Percentiles rank a stretch among this genome's conserved stretches.
These are phyloP conservation scores for Dryadomyces quercivorus DNA, from an alignment of 2,329 filamentous ascomycete species.

Conservation along the genomic window DNA sequence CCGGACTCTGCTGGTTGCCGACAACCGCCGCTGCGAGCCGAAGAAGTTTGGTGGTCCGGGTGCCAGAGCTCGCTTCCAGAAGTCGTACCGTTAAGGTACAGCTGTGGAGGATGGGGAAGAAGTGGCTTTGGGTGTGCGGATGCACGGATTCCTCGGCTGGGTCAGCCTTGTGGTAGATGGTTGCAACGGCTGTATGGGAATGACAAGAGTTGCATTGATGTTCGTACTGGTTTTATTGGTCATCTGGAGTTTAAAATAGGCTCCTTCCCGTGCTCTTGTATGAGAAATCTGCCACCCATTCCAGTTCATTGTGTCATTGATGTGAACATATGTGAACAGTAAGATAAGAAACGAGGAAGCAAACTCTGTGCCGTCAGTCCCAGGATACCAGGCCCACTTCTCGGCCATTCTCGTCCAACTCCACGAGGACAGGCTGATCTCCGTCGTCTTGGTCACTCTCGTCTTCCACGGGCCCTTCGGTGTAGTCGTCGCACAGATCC, in stretches of 20 bases:
- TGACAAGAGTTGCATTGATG: constrained; percentile 5
- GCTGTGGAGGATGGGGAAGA: neutral
- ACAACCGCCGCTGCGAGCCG: constrained; percentile 98
- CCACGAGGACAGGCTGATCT: constrained; percentile 39
- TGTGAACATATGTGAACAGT: neutral
- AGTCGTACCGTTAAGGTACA: constrained; percentile 83
- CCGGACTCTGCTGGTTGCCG: constrained; percentile 74
- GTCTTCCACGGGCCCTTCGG: constrained; percentile 32
- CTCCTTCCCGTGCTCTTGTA: neutral
- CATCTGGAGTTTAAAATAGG: constrained; percentile 8
- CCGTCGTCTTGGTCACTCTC: constrained; percentile 25
- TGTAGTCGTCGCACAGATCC: constrained; percentile 40
- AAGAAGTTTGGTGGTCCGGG: constrained; percentile 95
- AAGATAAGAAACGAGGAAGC: too few species aligned
- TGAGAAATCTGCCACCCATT: constrained; percentile 17
- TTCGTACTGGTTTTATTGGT: constrained; percentile 5
- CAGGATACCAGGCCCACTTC: constrained; percentile 40
- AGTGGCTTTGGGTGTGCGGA: neutral
- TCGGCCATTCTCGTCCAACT: constrained; percentile 38
- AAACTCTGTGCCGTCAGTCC: constrained; percentile 16
- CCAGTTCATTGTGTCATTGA: constrained; percentile 6
- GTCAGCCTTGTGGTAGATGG: neutral
- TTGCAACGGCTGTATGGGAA: neutral
- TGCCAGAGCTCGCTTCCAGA: constrained; percentile 94
- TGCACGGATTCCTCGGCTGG: neutral